Base-by-base conservation (phyloP, 352 stramenopile genomes). In the Pythium insidiosum region DNA sequence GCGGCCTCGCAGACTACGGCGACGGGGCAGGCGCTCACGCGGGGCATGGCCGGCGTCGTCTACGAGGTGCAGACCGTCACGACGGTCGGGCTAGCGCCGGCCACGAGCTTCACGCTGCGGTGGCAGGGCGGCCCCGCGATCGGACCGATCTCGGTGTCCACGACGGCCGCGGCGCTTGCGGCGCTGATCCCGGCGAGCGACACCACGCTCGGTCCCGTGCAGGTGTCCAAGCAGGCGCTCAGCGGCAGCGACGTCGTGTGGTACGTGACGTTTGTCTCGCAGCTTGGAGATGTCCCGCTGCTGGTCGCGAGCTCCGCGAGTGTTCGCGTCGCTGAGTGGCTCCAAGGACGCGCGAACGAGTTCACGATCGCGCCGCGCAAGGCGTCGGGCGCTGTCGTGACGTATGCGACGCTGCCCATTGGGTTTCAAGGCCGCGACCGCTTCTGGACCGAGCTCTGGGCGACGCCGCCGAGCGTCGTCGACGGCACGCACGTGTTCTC, bases 361-460 rank as follows among this genome's bases (percentile, higher is more conserved):
- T 98, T 99, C 46, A 85, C 56, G 1, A 96, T 98, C 45, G 85
- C 95, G 23, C 94, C 95, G 31, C 94, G 94, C 23, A 97, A 96
- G 50, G 82, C 86, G 3, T 95, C 85, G 10, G 90, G 91, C 2
- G 66, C 80, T 13, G 73, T 96, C 3, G 70, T 99, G 6, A 89
- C 75, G 21, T 96, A 98, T 45, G 68, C 72, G 9, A 85, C 71
- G 11, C 54, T 79, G 10, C 72, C 85, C 0, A 36, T 65, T 1
- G 77, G 61, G 20, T 97, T 98, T 47, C 72, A 88, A 56, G 93
- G 93, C 4, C 65, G 73, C 12, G 95, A 99, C 61, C 31, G 88
- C 1, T 98, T 98, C 56, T 98, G 95, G 68, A 98, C 93, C 1
- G 95, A 99, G 55, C 55, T 98, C 11, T 98, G 91, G 87, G 76